Percentiles rank a stretch among this genome's conserved stretches.
Evolutionary conservation across 179 eudicot species (phyloP).

Genomic region (Spinacia oleracea): DNA sequence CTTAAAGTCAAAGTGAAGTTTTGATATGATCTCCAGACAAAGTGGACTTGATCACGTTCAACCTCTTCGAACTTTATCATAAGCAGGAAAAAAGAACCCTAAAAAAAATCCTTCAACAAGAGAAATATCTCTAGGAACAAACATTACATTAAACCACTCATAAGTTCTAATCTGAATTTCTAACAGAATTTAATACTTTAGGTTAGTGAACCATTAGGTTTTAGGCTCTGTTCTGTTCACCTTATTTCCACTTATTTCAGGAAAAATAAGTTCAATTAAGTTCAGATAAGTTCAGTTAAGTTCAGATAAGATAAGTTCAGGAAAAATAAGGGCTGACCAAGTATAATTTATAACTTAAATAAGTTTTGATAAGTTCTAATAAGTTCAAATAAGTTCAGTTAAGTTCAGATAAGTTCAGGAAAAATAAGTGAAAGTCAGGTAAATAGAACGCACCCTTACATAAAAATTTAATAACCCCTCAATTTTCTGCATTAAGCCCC

Average conservation of each 20-base stretch:
- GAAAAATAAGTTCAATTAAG: too few species aligned
- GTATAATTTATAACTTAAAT: too few species aligned
- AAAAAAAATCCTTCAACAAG: neutral
- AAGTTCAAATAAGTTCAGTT: too few species aligned
- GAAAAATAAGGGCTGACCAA: too few species aligned
- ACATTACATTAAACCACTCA: neutral
- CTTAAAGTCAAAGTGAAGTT: slow-evolving; percentile 3
- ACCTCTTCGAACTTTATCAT: neutral
- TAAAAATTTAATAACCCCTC: neutral
- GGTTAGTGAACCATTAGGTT: neutral
- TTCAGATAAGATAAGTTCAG: too few species aligned
- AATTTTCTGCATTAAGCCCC: neutral
- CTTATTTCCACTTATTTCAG: too few species aligned
- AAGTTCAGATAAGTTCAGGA: too few species aligned
- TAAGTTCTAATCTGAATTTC: neutral
- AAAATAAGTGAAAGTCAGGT: too few species aligned
- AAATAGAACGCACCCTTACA: too few species aligned
- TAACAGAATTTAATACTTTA: neutral
- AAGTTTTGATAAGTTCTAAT: too few species aligned
- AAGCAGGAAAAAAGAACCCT: neutral
- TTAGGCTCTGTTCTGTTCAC: too few species aligned
- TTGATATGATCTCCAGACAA: neutral
- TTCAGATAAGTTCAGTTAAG: too few species aligned
- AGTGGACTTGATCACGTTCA: neutral
- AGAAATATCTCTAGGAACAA: neutral